Base-by-base conservation (phyloP, 2,329 filamentous ascomycete genomes). In the Sporothrix pallida region DNA sequence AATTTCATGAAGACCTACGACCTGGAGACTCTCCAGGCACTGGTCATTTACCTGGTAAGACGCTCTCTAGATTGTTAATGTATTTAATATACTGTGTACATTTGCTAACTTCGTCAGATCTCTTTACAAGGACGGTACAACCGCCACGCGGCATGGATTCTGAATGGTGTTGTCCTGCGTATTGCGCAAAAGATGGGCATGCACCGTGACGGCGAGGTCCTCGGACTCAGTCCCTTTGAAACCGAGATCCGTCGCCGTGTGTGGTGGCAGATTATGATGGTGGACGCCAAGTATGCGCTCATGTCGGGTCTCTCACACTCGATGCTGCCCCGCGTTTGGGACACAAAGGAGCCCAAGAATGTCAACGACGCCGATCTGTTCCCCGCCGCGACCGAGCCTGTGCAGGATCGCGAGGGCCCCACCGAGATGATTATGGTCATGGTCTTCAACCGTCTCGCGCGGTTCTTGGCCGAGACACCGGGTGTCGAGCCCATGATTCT, bases 101-200 rank as follows among this genome's bases (percentile, higher is more conserved):
- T 8, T 9, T 17, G 12, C 3, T 44, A 10, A 70, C 90, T 87
- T 12, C 1, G n/a, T 23, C 10, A 68, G 65, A 80, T 87, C 67
- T 88, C 88, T 0, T 81, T 90, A 0, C 84, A 88, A 71, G 87
- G 87, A 48, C 85, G 87, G 6, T 89, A 88, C 77, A 87, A 90
- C 75, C 85, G 86, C 2, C 88, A 90, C 76, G 86, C 87, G 1
- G 83, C 87, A 4, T 91, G 88, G 87, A 86, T 90, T 60, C 78
- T 91, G 26, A 88, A 87, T 70, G 89, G 89, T 4, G 83, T 89
- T 17, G 84, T 89, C 5, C 84, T 92, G 48, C 86, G 90, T 23
- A 88, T 92, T 71, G 90, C 89, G 0, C 88, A 91, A 78, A 90
- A 90, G 78, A 90, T 92, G 85, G 90, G 90, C 0, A 84, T 92